Conservation (phyloP, 2,329 filamentous ascomycete species). For the Didymella glomerata region DNA sequence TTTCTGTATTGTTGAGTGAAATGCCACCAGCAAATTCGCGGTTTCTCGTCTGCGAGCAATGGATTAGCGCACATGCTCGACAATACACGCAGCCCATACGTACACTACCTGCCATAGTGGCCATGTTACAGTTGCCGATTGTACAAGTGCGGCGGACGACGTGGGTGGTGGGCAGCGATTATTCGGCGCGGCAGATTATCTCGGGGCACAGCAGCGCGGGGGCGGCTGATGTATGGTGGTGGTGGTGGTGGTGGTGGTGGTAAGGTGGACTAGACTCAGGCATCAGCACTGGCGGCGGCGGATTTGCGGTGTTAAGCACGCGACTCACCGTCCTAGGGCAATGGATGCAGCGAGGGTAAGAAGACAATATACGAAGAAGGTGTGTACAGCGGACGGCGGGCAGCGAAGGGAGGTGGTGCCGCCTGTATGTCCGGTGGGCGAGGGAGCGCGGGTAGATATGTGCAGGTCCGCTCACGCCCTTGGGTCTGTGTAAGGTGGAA, state of each 20-base stretch:
- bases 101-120: slow-evolving; percentile 46
- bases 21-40: slow-evolving; percentile 42
- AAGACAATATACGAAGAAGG: slow-evolving; percentile 35
- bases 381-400: slow-evolving; percentile 39
- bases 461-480: slow-evolving; percentile 38
- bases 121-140: slow-evolving; percentile 38
- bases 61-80: slow-evolving; percentile 2
- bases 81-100: slow-evolving; percentile 17
- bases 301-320: slow-evolving; percentile 22
- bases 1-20: slow-evolving; percentile 42
- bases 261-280: slow-evolving; percentile 43
- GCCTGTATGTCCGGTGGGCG: slow-evolving; percentile 26
- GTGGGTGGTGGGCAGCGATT: slow-evolving; percentile 9
- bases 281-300: slow-evolving; percentile 45
- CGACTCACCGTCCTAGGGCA: slow-evolving; percentile 29
- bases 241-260: slow-evolving; percentile 15
- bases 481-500: slow-evolving; percentile 43
- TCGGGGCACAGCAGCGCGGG: neutral
- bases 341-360: slow-evolving; percentile 23
- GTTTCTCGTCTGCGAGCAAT: slow-evolving; percentile 35
- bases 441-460: slow-evolving; percentile 43
- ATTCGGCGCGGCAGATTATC: neutral
- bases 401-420: slow-evolving; percentile 37
- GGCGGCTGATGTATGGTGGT: slow-evolving; percentile 15
- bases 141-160: slow-evolving; percentile 30